These are phyloP conservation scores for Jatropha podagrica DNA, from an alignment of 441 rosid genomes.

Conservation along the genomic window DNA sequence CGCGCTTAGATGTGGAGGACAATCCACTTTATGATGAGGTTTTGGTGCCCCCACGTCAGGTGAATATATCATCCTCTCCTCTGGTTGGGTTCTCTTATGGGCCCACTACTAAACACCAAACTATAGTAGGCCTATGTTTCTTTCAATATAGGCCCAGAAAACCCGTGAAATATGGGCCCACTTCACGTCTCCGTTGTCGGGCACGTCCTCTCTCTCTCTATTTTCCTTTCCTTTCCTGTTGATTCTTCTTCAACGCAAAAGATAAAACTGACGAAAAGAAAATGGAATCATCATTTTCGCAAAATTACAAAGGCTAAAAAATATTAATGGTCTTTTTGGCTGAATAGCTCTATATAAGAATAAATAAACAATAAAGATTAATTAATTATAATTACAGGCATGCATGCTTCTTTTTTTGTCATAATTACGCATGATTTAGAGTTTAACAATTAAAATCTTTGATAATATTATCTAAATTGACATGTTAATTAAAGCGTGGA, in stretches of 20 bases:
- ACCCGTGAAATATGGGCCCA: constrained; percentile 28
- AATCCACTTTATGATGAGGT: constrained; percentile 21
- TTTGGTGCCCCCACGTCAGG: constrained; percentile 32
- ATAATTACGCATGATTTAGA: constrained; percentile 19
- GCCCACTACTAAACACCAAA: constrained; percentile 26
- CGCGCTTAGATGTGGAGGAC: constrained; percentile 22
- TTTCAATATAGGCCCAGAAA: constrained; percentile 21
- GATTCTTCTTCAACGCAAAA: neutral
- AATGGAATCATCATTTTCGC: neutral
- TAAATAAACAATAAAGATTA: no score
- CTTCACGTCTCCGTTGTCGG: constrained; percentile 27
- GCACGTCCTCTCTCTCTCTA: neutral
- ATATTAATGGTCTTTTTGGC: constrained; percentile 1
- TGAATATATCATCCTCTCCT: neutral
- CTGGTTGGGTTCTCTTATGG: constrained; percentile 26
- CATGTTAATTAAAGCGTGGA: neutral
- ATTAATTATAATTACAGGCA: neutral
- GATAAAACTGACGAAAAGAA: neutral
- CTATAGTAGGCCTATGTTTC: constrained; percentile 21
- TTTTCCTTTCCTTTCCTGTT: neutral
- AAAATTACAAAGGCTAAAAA: neutral
- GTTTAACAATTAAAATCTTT: neutral
- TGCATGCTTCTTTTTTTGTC: no score
- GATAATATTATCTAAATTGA: no score
- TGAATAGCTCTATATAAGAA: neutral